phyloP scores from a whole-genome alignment of 1,284 basidiomycete species.

The Abortiporus biennis region DNA sequence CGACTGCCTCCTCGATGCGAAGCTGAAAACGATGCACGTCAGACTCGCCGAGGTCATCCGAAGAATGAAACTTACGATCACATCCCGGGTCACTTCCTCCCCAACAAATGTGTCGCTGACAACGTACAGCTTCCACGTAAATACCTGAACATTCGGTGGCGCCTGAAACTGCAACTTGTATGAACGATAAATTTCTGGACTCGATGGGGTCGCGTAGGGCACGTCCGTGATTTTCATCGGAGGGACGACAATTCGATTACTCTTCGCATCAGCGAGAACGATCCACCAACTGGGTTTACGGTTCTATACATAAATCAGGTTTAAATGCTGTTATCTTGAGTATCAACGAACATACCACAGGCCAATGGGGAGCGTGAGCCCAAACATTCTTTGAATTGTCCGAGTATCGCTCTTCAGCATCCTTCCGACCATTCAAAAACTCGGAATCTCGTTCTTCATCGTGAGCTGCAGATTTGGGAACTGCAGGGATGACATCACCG shows the following conservation, averaged over 20 bases:
- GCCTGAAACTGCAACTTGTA: conserved; percentile 96
- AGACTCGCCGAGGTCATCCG: neutral
- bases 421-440: conserved; percentile 60
- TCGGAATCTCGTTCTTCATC: conserved; percentile 56
- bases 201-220: conserved; percentile 54
- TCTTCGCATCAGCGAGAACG: conserved; percentile 87
- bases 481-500: conserved; percentile 41
- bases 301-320: conserved; percentile 36
- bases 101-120: conserved; percentile 88
- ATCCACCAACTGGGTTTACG: conserved; percentile 91
- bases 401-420: conserved; percentile 50
- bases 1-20: conserved; percentile 72
- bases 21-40: conserved; percentile 41
- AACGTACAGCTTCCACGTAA: conserved; percentile 86
- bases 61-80: conserved; percentile 47
- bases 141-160: conserved; percentile 78
- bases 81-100: conserved; percentile 69
- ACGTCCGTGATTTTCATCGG: conserved; percentile 83
- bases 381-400: conserved; percentile 43
- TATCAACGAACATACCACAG: conserved; percentile 51
- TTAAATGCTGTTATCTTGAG: neutral
- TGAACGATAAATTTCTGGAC: conserved; percentile 67
- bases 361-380: conserved; percentile 91
- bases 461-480: conserved; percentile 42
- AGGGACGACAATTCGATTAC: conserved; percentile 86